Evolutionary conservation across 2,329 filamentous ascomycete genomes (phyloP), one percentile per base, ranked within the genome.

Genomic region (Monilinia fructigena): DNA sequence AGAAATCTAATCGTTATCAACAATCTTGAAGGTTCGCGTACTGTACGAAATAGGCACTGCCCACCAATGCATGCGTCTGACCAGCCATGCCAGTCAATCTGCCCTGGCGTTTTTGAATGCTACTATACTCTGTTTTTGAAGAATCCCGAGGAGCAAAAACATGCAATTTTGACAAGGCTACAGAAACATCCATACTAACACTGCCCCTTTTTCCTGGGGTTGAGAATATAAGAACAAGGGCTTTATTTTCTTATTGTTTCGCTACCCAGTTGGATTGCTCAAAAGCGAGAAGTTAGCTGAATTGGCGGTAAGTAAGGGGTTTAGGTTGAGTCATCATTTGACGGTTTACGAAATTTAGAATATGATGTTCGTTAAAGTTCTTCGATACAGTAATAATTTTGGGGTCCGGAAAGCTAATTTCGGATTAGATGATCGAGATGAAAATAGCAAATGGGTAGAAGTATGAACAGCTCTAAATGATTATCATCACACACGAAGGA

Each of bases 281-380:
- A 14, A 16, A 60, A 8, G 28, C 7, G 56, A 3, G 26, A 40
- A n/a, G 26, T 42, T 50, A 50, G 58, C 58, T 60, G 56, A 60
- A 7, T 2, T 55, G 23, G 31, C 53, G 4, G 10, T 20, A 12
- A n/a, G 28, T 23, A 23, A 23, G 45, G 56, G 18, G 23, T 58
- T 48, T 26, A 60, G 58, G 47, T 31, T 50, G 45, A 60, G 58
- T 60, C 58, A 60, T 26, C 45, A 50, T 60, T 60, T 50, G 45
- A 26, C 12, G 4, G 7, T 60, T 60, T 60, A 60, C 56, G 56
- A 48, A 48, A 50, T 3, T 6, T 48, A 5, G 23, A 23, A 35
- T 8, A 35, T 35, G 55, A 45, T 26, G 48, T 59, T 7, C 14
- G 31, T 31, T 12, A n/a, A 26, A 42, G 55, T 28, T 59, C 5